Evolutionary conservation across 805 yeast genomes (phyloP).

Genomic region (Tetrapisispora iriomotensis): DNA sequence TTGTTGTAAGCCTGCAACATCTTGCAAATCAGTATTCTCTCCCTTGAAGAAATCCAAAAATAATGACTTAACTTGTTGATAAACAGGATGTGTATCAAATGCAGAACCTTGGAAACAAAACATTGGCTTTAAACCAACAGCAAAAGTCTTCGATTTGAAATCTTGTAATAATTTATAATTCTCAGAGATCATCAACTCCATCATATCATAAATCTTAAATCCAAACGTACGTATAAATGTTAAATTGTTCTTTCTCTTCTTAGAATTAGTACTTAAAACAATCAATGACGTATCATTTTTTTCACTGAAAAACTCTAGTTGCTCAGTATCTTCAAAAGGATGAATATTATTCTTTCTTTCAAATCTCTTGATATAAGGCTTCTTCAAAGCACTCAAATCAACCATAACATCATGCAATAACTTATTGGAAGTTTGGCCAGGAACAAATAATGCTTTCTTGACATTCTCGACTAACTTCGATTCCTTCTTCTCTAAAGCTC

Average conservation of each 20-base stretch:
- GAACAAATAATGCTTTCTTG: conserved; percentile 82
- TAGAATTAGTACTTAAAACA: conserved; percentile 70
- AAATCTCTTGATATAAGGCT: conserved; percentile 83
- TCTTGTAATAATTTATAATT: conserved; percentile 67
- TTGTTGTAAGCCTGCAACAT: conserved; percentile 90
- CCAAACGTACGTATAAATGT: conserved; percentile 87
- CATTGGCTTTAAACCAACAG: conserved; percentile 89
- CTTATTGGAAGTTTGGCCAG: conserved; percentile 75
- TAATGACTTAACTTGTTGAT: conserved; percentile 73
- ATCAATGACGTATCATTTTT: conserved; percentile 85
- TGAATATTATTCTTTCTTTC: conserved; percentile 78
- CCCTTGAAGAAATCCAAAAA: conserved; percentile 89
- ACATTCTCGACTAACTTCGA: conserved; percentile 83
- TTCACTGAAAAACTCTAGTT: conserved; percentile 85
- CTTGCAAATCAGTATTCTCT: conserved; percentile 69
- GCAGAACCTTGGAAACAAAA: conserved; percentile 86
- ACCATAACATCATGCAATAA: conserved; percentile 79
- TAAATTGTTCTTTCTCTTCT: conserved; percentile 86
- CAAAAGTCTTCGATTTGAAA: conserved; percentile 71
- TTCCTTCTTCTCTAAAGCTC: conserved; percentile 84
- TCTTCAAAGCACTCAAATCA: conserved; percentile 81
- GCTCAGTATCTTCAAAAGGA: conserved; percentile 85
- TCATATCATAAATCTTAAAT: conserved; percentile 84
- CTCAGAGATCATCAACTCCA: conserved; percentile 68
- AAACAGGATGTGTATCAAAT: conserved; percentile 83